Conservation (phyloP, 2,329 filamentous ascomycete species). For the Ophiosphaerella herpotricha region DNA sequence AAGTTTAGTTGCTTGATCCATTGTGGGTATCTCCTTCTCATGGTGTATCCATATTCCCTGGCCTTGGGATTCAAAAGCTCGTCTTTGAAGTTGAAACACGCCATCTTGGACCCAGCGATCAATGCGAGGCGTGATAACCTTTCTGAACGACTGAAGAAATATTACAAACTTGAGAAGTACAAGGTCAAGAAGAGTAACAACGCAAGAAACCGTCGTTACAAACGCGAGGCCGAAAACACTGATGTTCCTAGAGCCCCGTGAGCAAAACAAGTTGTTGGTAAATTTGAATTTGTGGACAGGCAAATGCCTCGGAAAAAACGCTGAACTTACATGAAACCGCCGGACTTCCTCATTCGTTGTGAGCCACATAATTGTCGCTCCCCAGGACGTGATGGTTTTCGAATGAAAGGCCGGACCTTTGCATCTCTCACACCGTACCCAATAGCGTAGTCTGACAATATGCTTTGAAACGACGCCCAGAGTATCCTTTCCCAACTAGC, state of each 20-base stretch:
- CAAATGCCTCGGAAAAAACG: too few relatives aligned
- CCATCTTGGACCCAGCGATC: constrained; percentile 32
- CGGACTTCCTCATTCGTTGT: constrained; percentile 21
- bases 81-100: constrained; percentile 24
- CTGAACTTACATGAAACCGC: constrained; percentile 17
- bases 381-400: background rate
- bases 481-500: background rate
- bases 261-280: background rate
- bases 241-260: constrained; percentile 15
- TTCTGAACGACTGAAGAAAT: constrained; percentile 12
- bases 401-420: background rate
- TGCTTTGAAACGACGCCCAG: background rate
- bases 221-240: constrained; percentile 27
- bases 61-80: constrained; percentile 18
- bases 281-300: too few relatives aligned
- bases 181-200: constrained; percentile 14
- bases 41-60: background rate
- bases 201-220: constrained; percentile 8
- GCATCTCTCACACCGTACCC: constrained; percentile 6
- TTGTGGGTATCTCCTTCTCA: background rate
- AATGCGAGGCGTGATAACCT: constrained; percentile 15
- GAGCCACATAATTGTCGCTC: constrained; percentile 16
- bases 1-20: background rate
- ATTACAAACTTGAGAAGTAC: constrained; percentile 19
- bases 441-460: constrained; percentile 9